phyloP scores from a whole-genome alignment of 805 yeast genomes.

The Spathaspora hagerdaliae region DNA sequence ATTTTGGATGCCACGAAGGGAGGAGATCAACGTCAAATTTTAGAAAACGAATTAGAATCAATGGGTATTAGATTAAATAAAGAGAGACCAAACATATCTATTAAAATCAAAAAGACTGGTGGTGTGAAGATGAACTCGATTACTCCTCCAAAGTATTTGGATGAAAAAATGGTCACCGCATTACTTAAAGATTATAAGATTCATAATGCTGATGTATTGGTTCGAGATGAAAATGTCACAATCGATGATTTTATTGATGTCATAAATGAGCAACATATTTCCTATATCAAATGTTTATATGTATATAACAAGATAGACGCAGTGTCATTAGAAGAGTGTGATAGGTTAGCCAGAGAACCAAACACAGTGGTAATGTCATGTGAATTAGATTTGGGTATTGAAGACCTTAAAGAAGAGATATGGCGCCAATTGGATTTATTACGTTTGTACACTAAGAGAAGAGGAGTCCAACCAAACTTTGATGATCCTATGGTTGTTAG shows the following conservation, averaged over 20 bases:
- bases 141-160: constrained; percentile 75
- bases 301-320: constrained; percentile 95
- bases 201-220: constrained; percentile 89
- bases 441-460: constrained; percentile 81
- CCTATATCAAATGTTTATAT: constrained; percentile 86
- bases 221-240: constrained; percentile 84
- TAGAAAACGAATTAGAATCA: constrained; percentile 86
- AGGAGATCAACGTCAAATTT: constrained; percentile 77
- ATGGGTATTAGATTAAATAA: constrained; percentile 91
- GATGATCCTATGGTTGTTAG: constrained; percentile 90
- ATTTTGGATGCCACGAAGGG: constrained; percentile 95
- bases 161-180: constrained; percentile 73
- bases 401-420: constrained; percentile 85
- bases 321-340: constrained; percentile 90
- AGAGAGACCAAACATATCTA: constrained; percentile 71
- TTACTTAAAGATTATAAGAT: constrained; percentile 82
- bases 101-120: constrained; percentile 80
- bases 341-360: constrained; percentile 86
- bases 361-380: constrained; percentile 93
- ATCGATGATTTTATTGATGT: constrained; percentile 91
- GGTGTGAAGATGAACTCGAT: constrained; percentile 83
- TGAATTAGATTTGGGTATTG: constrained; percentile 79
- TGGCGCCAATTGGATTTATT: constrained; percentile 84
- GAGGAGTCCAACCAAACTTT: constrained; percentile 80
- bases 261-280: constrained; percentile 81